Evolutionary conservation across 1,139 yeast genomes (phyloP), one percentile per base, ranked within the genome.

Genomic region (Pichiaceae sp.): DNA sequence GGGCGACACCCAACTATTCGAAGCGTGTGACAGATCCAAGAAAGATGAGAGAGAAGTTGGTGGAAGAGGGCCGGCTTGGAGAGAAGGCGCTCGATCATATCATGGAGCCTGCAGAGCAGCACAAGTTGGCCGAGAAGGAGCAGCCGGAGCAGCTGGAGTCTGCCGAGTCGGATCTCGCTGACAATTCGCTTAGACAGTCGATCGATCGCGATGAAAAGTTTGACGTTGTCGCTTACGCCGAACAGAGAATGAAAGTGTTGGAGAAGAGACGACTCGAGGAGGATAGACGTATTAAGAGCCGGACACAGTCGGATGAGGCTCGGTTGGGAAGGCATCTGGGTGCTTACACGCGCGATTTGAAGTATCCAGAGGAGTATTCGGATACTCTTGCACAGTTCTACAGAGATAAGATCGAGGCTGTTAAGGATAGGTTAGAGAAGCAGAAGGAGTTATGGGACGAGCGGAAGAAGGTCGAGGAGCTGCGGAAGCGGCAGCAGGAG

Each of bases 31-130:
- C 79, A 0, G 93, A 85, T 53, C 85, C 89, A 48, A 74, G 81
- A 43, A 65, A 72, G 40, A 68, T 89, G 36, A 64, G 93, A 43
- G 71, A 82, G 41, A 72, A 73, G 49, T 63, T 87, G 38, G 91
- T 84, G 3, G 78, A 77, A 41, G 96, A 89, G 55, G 83, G 94
- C 21, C 63, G 85, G 41, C 62, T 78, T 40, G 91, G 93, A 2
- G 96, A 87, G 54, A 67, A 66, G 36, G 93, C 96, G 0, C 60
- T 89, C 41, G 73, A 83, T 39, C 68, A 69, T 36, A 64, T 82
- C 41, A 63, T 77, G 33, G 35, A 21, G 9, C 16, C 29, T 7
- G 31, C 12, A 6, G n/a, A 20, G 17, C n/a, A 25, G 17, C 18
- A 6, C 19, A 12, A 25, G 9, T 9, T 11, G 14, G 24, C 20